A percentile compares a stretch with the other conserved stretches of the same genome.
phyloP scores from a whole-genome alignment of 2,329 filamentous ascomycete species.

The Fusarium albidum region DNA sequence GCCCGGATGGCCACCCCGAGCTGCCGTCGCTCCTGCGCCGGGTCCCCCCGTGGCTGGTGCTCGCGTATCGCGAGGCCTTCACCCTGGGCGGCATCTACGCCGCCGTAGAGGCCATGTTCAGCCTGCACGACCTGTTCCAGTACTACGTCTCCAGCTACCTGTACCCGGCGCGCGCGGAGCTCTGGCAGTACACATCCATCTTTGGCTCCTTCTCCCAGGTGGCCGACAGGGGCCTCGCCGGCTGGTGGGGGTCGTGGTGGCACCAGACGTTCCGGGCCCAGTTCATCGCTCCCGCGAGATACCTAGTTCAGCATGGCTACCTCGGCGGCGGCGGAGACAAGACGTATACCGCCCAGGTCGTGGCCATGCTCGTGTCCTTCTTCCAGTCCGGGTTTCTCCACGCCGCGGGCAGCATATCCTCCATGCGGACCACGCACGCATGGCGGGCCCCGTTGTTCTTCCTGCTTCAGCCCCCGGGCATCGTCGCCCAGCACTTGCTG shows the following conservation, averaged over 20 bases:
- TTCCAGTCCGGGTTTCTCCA: constrained; percentile 74
- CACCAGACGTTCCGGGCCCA: constrained; percentile 86
- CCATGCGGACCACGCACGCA: constrained; percentile 60
- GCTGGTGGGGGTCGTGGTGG: constrained; percentile 89
- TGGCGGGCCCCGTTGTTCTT: constrained; percentile 75
- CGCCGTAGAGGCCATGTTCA: constrained; percentile 69
- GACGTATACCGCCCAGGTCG: constrained; percentile 33
- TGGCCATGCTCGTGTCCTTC: constrained; percentile 58
- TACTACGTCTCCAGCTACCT: constrained; percentile 57
- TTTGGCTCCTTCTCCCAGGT: constrained; percentile 65
- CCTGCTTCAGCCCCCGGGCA: constrained; percentile 70
- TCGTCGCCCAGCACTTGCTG: constrained; percentile 64
- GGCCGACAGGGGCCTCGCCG: constrained; percentile 74
- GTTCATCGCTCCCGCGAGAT: constrained; percentile 68
- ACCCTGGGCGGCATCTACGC: constrained; percentile 64
- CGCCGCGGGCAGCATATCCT: constrained; percentile 72
- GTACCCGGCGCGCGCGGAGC: constrained; percentile 59
- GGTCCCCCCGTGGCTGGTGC: constrained; percentile 56
- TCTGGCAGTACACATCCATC: constrained; percentile 63
- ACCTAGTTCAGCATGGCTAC: constrained; percentile 52
- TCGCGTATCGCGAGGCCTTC: constrained; percentile 64
- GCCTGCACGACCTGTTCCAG: constrained; percentile 65
- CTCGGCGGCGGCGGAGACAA: constrained; percentile 49
- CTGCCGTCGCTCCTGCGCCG: constrained; percentile 53
- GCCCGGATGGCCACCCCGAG: constrained; percentile 48